Conservation (phyloP, 805 yeast genomes). For the Myxozyma sirexii region DNA sequence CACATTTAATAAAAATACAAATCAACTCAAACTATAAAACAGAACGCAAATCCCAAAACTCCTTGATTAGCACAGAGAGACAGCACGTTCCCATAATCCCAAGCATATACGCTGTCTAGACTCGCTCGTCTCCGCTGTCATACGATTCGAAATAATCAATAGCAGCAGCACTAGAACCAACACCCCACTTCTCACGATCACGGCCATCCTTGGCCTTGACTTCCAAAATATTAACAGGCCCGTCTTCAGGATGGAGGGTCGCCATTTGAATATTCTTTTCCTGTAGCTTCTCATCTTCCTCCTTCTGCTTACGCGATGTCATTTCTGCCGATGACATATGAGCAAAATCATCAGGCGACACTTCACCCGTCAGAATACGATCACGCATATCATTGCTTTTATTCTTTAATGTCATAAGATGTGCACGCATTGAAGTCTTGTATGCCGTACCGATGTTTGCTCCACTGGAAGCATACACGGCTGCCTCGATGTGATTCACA, state of each 20-base stretch:
- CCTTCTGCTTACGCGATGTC: constrained; percentile 36
- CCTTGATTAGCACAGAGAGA: background rate
- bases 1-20: no score
- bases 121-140: background rate
- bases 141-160: constrained; percentile 36
- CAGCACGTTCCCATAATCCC: no score
- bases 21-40: no score
- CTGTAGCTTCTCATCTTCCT: constrained; percentile 37
- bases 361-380: constrained; percentile 36
- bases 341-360: constrained; percentile 41
- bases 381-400: constrained; percentile 35
- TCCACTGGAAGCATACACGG: constrained; percentile 15
- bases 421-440: constrained; percentile 37
- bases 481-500: constrained; percentile 13
- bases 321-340: constrained; percentile 40
- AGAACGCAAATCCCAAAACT: no score
- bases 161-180: constrained; percentile 47
- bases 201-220: constrained; percentile 45
- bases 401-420: constrained; percentile 39
- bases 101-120: no score
- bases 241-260: constrained; percentile 30
- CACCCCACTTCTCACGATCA: constrained; percentile 50
- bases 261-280: constrained; percentile 24
- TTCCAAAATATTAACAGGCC: constrained; percentile 38
- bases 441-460: constrained; percentile 21